Evolutionary conservation across 805 yeast genomes (phyloP).

Genomic region (Jamesozyma jinghongensis): DNA sequence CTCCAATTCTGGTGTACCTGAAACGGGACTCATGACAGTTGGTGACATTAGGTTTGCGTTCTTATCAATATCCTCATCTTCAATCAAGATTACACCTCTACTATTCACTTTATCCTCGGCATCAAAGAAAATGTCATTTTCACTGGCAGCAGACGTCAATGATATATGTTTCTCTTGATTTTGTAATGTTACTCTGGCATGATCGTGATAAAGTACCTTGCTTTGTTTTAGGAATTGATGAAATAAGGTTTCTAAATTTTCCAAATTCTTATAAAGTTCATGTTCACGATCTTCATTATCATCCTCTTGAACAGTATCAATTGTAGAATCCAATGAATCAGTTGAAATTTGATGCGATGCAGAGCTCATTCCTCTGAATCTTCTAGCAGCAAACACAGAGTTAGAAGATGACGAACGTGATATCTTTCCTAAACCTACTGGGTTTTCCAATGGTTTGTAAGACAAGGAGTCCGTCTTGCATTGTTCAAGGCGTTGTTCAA

Average conservation of each 20-base stretch:
- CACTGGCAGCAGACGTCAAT: conserved; percentile 28
- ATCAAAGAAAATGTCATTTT: conserved; percentile 53
- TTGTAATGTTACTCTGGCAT: conserved; percentile 9
- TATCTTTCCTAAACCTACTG: neutral
- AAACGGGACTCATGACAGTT: too few species aligned
- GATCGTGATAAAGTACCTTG: conserved; percentile 14
- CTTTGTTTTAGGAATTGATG: conserved; percentile 18
- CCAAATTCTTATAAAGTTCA: conserved; percentile 18
- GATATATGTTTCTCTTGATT: conserved; percentile 10
- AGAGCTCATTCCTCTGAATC: conserved; percentile 5
- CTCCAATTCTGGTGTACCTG: too few species aligned
- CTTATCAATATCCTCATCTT: conserved; percentile 26
- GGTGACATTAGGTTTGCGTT: too few species aligned
- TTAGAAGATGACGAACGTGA: conserved; percentile 15
- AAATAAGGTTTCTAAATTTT: conserved; percentile 19
- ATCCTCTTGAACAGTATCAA: neutral
- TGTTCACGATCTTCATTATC: conserved; percentile 9
- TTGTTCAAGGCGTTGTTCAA: conserved; percentile 23
- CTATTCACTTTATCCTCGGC: conserved; percentile 45
- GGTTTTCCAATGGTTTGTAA: conserved; percentile 8
- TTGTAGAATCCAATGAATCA: conserved; percentile 2
- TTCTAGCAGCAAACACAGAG: conserved; percentile 5
- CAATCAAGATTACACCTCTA: conserved; percentile 49
- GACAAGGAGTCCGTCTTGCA: conserved; percentile 22
- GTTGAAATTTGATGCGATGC: conserved; percentile 7